Evolutionary conservation across 2,329 filamentous ascomycete species (phyloP).

Genomic region (Rhynchosporium secalis): DNA sequence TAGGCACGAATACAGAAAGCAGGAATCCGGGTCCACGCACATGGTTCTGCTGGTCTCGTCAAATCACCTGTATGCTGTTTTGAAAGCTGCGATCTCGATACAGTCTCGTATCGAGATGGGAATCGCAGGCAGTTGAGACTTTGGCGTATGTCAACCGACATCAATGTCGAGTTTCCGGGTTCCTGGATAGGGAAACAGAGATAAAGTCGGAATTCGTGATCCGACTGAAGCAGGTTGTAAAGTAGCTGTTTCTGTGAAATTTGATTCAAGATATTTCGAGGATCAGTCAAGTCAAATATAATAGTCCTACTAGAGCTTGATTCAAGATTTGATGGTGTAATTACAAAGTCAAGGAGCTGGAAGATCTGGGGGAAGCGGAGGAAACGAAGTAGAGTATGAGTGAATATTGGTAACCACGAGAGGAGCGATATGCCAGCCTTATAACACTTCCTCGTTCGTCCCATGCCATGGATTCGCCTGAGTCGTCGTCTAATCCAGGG

Average conservation of each 20-base stretch:
- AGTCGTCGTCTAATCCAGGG: conserved; percentile 17
- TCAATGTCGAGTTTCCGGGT: conserved; percentile 45
- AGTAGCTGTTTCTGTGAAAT: conserved; percentile 6
- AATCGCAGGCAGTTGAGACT: conserved; percentile 54
- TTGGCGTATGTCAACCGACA: conserved; percentile 59
- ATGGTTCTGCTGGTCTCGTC: conserved; percentile 38
- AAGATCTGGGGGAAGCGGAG: conserved; percentile 4
- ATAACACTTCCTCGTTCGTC: conserved; percentile 23
- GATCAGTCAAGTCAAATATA: too few species aligned
- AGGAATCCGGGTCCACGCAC: conserved; percentile 26
- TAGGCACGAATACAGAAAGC: background rate
- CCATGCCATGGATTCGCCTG: conserved; percentile 16
- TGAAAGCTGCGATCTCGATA: conserved; percentile 57
- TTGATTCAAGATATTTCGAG: conserved; percentile 15
- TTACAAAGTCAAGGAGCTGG: conserved; percentile 7
- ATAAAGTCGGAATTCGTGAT: conserved; percentile 22
- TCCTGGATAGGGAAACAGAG: conserved; percentile 11
- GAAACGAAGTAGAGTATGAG: conserved; percentile 3
- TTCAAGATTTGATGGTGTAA: background rate
- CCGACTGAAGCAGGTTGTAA: conserved; percentile 13
- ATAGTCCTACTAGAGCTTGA: background rate
- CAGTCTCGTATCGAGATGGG: conserved; percentile 55
- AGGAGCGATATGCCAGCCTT: conserved; percentile 27
- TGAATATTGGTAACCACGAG: conserved; percentile 10
- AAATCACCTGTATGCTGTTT: conserved; percentile 55